Evolutionary conservation across 2,329 filamentous ascomycete species (phyloP), one percentile per base, ranked within the genome.

Genomic region (Diaporthe sp.): DNA sequence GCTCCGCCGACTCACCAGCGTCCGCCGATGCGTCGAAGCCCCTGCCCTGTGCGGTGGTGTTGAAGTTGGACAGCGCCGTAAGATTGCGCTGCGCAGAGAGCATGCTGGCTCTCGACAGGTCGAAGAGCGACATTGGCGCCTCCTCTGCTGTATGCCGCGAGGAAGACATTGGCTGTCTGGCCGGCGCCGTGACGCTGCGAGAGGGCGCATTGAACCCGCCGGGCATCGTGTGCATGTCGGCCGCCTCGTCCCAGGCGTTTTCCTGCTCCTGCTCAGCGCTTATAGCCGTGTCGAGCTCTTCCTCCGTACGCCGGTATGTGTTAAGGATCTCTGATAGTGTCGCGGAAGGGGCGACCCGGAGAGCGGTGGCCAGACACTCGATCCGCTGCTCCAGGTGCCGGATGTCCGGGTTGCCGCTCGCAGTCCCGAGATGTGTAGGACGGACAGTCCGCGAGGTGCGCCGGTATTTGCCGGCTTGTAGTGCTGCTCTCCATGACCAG

Each of bases 311-410:
- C 17, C 93, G 90, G 86, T 94, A 97, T 1, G 91, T 92, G 67
- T 91, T 92, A 4, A 97, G 85, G 19, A 97, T 93, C 77, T 95
- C 93, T 75, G 94, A 92, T 0, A 97, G 87, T 17, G 93, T 91
- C 0, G 88, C 85, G 0, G 91, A 84, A 1, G 94, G 95, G 0
- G 94, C 94, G 67, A 96, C 89, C 12, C 94, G 89, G 25, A 97
- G 86, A 1, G 95, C 93, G 17, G 93, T 92, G 1, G 93, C 92
- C 2, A 97, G 86, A 50, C 95, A 93, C 79, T 96, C 95, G 81
- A 95, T 94, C 30, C 94, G 91, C 81, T 96, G 94, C 79, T 96
- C 93, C 1, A 97, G 86, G 77, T 94, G 92, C 40, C 94, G 89
- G 70, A 97, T 89, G 74, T 91, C 86, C 35, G 87, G 84, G 82